Conservation (phyloP, 1,284 basidiomycete genomes). For the Chondrostereum purpureum region DNA sequence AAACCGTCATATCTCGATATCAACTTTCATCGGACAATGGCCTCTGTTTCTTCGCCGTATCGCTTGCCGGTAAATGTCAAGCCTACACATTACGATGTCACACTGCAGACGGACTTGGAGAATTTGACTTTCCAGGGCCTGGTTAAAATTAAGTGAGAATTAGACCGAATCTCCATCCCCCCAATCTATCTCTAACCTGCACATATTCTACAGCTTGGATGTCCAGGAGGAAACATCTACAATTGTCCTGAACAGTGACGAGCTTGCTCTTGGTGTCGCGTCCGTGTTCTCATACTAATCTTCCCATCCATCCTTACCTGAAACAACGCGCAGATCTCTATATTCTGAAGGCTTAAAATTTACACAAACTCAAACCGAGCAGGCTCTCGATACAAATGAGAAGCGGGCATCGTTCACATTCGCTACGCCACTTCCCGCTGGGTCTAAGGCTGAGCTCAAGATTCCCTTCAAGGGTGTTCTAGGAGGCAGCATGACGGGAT, state of each 20-base stretch:
- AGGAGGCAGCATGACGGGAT: constrained; percentile 66
- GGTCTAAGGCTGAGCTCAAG: constrained; percentile 57
- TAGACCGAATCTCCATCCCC: neutral
- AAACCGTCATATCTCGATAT: neutral
- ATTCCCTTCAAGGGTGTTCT: constrained; percentile 61
- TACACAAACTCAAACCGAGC: constrained; percentile 40
- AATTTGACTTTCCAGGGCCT: constrained; percentile 71
- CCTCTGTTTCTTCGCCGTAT: constrained; percentile 30
- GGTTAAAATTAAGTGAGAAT: constrained; percentile 62
- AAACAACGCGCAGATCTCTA: constrained; percentile 38
- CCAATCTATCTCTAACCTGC: constrained; percentile 7
- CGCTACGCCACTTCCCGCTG: constrained; percentile 47
- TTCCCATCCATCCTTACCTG: neutral
- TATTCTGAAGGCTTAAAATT: constrained; percentile 51
- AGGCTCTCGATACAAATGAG: constrained; percentile 51
- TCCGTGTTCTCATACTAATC: constrained; percentile 19
- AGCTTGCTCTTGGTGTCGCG: constrained; percentile 64
- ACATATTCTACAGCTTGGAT: constrained; percentile 48
- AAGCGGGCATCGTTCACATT: constrained; percentile 64
- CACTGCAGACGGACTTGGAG: constrained; percentile 80
- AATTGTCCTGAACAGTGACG: constrained; percentile 70
- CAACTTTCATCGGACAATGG: neutral
- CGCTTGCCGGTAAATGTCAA: constrained; percentile 73
- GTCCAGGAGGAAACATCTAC: constrained; percentile 60
- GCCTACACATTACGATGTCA: constrained; percentile 80